Percentiles rank a stretch among this genome's conserved stretches.
These are phyloP conservation scores for Camellia sinensis DNA, from an alignment of 148 eudicot species.

Conservation along the genomic window DNA sequence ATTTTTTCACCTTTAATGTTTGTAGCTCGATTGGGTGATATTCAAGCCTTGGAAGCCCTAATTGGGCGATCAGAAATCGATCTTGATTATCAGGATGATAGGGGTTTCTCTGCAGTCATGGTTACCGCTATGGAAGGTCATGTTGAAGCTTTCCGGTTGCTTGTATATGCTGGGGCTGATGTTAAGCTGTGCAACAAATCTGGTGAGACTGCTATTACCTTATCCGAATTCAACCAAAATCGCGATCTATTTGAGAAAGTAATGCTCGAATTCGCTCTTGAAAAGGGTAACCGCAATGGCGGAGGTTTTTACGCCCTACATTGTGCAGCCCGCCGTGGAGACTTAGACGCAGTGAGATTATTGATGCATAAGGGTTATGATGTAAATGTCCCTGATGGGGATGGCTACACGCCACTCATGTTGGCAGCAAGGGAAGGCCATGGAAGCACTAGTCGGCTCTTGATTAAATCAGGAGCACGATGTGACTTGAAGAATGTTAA, in stretches of 20 bases:
- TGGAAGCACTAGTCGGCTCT: conserved; percentile 45
- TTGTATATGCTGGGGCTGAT: conserved; percentile 82
- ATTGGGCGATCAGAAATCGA: conserved; percentile 42
- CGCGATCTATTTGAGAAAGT: conserved; percentile 73
- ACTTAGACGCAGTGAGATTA: conserved; percentile 55
- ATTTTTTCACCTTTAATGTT: conserved; percentile 66
- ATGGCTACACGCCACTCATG: conserved; percentile 85
- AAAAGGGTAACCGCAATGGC: conserved; percentile 57
- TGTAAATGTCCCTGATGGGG: conserved; percentile 55
- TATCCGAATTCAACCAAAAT: conserved; percentile 39
- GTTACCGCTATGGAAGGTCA: conserved; percentile 71
- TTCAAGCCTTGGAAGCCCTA: conserved; percentile 52
- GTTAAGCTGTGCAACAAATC: conserved; percentile 56
- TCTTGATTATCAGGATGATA: conserved; percentile 56
- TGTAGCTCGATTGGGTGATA: conserved; percentile 62
- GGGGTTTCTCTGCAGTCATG: conserved; percentile 75
- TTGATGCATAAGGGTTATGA: conserved; percentile 67
- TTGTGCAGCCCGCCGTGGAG: conserved; percentile 80
- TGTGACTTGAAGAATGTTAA: conserved; percentile 43
- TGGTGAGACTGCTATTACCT: conserved; percentile 66
- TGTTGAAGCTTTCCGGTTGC: conserved; percentile 68
- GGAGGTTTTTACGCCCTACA: conserved; percentile 71
- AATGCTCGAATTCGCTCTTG: conserved; percentile 75
- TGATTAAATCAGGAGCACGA: conserved; percentile 55
- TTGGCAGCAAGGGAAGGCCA: conserved; percentile 80